Evolutionary conservation across 2,329 filamentous ascomycete genomes (phyloP).

Genomic region (Cordyceps tenuipes): DNA sequence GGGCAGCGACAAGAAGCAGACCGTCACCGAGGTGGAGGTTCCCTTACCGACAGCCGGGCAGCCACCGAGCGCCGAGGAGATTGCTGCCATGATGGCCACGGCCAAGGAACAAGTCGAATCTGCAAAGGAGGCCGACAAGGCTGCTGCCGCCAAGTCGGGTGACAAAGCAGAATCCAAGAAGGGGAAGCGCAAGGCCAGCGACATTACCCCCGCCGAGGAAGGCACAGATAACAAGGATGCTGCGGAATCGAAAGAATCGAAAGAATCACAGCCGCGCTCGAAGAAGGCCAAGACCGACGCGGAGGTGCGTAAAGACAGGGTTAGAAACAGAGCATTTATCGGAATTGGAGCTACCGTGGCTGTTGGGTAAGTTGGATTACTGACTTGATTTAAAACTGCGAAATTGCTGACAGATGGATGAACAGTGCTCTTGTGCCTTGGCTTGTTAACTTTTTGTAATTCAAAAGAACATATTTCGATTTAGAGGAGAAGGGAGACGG

Average conservation of each 20-base stretch:
- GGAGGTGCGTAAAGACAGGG: constrained; percentile 75
- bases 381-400: not conserved
- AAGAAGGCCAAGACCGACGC: constrained; percentile 80
- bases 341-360: constrained; percentile 82
- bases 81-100: constrained; percentile 73
- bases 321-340: constrained; percentile 76
- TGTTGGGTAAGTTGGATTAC: constrained; percentile 64
- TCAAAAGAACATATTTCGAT: not conserved
- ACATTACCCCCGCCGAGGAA: constrained; percentile 59
- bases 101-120: constrained; percentile 83
- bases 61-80: constrained; percentile 67
- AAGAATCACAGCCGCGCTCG: constrained; percentile 41
- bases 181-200: constrained; percentile 66
- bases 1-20: constrained; percentile 60
- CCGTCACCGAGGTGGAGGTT: constrained; percentile 67
- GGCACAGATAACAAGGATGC: constrained; percentile 24
- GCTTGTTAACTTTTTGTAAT: constrained; percentile 43
- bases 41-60: constrained; percentile 52
- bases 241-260: constrained; percentile 25
- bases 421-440: constrained; percentile 40
- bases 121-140: constrained; percentile 38
- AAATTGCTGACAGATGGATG: constrained; percentile 13
- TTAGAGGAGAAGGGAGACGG: not conserved
- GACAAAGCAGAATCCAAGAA: constrained; percentile 41
- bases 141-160: constrained; percentile 27